phyloP scores from a whole-genome alignment of 1,284 basidiomycete species.

The Mycena sp. region DNA sequence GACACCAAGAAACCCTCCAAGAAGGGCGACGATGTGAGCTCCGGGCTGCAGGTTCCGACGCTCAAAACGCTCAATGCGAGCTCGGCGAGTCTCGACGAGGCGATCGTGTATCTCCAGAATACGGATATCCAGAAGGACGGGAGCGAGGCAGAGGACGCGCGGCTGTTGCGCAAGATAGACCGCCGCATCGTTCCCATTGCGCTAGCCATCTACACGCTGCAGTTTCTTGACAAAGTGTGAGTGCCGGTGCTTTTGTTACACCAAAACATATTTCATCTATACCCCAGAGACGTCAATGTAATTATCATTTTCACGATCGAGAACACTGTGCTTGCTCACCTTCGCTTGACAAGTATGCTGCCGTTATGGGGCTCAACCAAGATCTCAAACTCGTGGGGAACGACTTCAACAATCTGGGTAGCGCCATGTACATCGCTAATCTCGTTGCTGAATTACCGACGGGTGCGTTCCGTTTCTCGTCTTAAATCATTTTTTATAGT shows the following conservation, averaged over 20 bases:
- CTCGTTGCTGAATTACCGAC: constrained; percentile 25
- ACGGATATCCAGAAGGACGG: background rate
- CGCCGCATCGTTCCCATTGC: constrained; percentile 26
- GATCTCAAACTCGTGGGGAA: constrained; percentile 25
- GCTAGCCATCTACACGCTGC: constrained; percentile 18
- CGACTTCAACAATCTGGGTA: constrained; percentile 26
- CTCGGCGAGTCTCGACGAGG: constrained; percentile 21
- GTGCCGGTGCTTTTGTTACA: background rate
- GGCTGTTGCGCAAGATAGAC: constrained; percentile 28
- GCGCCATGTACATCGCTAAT: constrained; percentile 28
- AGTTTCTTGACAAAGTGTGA: constrained; percentile 26
- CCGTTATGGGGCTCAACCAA: constrained; percentile 25
- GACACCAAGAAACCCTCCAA: too few relatives aligned
- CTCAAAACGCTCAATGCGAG: constrained; percentile 10
- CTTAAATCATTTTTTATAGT: too few relatives aligned
- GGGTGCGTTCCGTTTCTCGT: background rate
- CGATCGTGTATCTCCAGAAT: constrained; percentile 22
- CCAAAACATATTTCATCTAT: background rate
- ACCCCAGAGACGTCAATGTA: constrained; percentile 25
- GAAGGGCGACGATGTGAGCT: background rate
- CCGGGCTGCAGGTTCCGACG: background rate
- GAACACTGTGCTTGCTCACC: background rate
- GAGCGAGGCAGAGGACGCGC: constrained; percentile 14
- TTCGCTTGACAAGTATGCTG: constrained; percentile 19
- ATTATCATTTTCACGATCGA: background rate